phyloP scores from a whole-genome alignment of 139 green algal species.

The Ettlia oleoabundans region DNA sequence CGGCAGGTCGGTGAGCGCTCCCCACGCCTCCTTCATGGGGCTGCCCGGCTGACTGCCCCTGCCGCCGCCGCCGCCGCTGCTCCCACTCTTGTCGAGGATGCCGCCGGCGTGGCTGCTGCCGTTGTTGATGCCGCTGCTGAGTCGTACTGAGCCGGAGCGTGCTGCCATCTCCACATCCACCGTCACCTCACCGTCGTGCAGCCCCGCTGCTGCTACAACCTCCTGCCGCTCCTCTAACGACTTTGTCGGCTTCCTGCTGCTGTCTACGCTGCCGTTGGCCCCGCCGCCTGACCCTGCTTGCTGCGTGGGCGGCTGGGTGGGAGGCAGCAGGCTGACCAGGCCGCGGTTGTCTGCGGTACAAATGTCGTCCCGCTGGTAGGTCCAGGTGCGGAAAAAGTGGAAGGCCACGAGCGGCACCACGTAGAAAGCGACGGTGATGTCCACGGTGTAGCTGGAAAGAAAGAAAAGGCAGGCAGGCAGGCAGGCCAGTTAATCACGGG shows the following conservation, averaged over 20 bases:
- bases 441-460: conserved; percentile 11
- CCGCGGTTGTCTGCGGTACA: conserved; percentile 2
- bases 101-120: too few relatives aligned
- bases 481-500: too few relatives aligned
- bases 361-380: conserved; percentile 53
- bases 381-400: conserved; percentile 72
- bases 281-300: too few relatives aligned
- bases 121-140: too few relatives aligned
- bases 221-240: background rate
- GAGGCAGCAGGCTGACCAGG: conserved; percentile 2
- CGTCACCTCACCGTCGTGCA: background rate
- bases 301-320: background rate
- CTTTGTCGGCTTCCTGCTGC: background rate
- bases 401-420: conserved; percentile 87
- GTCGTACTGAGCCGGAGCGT: too few relatives aligned
- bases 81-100: too few relatives aligned
- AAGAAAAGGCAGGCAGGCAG: too few relatives aligned
- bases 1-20: background rate
- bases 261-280: background rate
- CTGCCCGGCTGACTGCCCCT: background rate
- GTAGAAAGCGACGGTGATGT: conserved; percentile 51
- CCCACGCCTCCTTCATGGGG: background rate
- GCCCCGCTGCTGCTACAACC: too few relatives aligned
- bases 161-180: conserved; percentile 8
- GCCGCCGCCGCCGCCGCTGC: too few relatives aligned